Percentiles rank a stretch among this genome's conserved stretches.
These are phyloP conservation scores for Cryoendolithus antarcticus DNA, from an alignment of 2,329 filamentous ascomycete genomes.

Conservation along the genomic window DNA sequence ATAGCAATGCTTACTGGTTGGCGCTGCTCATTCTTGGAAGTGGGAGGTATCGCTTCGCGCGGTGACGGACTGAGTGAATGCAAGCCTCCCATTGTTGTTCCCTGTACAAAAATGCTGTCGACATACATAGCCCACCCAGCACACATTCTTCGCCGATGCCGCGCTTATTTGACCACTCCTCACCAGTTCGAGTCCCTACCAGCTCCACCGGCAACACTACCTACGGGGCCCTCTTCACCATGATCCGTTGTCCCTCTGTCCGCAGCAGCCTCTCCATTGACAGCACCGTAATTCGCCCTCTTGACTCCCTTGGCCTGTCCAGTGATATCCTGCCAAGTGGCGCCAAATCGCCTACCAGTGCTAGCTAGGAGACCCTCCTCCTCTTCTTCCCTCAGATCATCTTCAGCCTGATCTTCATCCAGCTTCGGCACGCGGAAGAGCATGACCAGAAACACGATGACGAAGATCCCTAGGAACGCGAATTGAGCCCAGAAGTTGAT, in stretches of 20 bases:
- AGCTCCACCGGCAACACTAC: conserved; percentile 5
- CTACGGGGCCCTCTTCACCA: conserved; percentile 7
- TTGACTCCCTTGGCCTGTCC: conserved; percentile 37
- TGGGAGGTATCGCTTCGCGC: too few relatives aligned
- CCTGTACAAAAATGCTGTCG: too few relatives aligned
- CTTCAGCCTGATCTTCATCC: conserved; percentile 65
- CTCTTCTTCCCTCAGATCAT: conserved; percentile 81
- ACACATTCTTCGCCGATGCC: too few relatives aligned
- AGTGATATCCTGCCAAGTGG: conserved; percentile 80
- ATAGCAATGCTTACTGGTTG: too few relatives aligned
- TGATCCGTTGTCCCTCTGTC: conserved; percentile 8
- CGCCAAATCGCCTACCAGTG: conserved; percentile 68
- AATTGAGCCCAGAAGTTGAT: conserved; percentile 97
- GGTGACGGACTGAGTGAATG: too few relatives aligned
- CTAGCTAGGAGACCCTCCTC: conserved; percentile 83
- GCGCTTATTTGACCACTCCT: not conserved
- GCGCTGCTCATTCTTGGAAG: too few relatives aligned
- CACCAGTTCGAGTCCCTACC: conserved; percentile 8
- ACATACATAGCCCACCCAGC: too few relatives aligned
- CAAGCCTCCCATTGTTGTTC: too few relatives aligned
- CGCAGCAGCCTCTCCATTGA: conserved; percentile 5
- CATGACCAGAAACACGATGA: conserved; percentile 67
- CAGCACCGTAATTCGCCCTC: conserved; percentile 20
- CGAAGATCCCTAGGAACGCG: conserved; percentile 67
- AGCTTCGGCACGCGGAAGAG: conserved; percentile 70